Conservation (phyloP, 192 early-diverging fungal genomes). For the Coemansia sp. region DNA sequence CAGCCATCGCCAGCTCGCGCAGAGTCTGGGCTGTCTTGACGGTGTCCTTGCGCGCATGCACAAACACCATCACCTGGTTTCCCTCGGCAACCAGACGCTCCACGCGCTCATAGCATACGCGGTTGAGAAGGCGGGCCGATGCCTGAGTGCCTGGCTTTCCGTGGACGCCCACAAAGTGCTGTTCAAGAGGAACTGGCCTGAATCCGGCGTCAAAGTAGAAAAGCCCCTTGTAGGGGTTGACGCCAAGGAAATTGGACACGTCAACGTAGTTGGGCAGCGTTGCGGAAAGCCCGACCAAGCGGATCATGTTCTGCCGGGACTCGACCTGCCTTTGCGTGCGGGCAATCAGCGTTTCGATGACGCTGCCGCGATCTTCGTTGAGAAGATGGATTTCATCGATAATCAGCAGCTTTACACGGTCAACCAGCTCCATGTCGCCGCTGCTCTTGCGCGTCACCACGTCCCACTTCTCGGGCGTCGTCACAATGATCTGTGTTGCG, state of each 20-base stretch:
- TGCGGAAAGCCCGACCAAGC: conserved; percentile 95
- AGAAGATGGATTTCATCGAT: conserved; percentile 98
- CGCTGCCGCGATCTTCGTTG: conserved; percentile 94
- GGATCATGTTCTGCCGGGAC: conserved; percentile 90
- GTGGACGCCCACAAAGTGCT: conserved; percentile 93
- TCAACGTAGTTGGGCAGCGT: conserved; percentile 98
- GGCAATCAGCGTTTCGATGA: conserved; percentile 95
- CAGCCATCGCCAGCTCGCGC: conserved; percentile 67
- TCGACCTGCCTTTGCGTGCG: conserved; percentile 91
- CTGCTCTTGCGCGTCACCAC: conserved; percentile 96
- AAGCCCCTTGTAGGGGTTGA: conserved; percentile 89
- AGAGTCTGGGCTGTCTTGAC: conserved; percentile 89
- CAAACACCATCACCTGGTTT: conserved; percentile 99
- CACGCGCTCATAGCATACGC: conserved; percentile 84
- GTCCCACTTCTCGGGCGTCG: conserved; percentile 99
- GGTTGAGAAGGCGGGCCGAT: conserved; percentile 71
- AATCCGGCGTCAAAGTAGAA: conserved; percentile 97
- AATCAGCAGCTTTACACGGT: conserved; percentile 91
- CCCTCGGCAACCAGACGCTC: conserved; percentile 71
- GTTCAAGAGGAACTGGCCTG: conserved; percentile 93
- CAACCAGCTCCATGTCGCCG: conserved; percentile 88
- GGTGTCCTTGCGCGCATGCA: conserved; percentile 97
- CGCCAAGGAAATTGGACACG: conserved; percentile 88
- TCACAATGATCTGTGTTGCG: conserved; percentile 96
- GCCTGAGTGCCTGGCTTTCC: conserved; percentile 75